These are phyloP conservation scores for Penicillium tannophilum DNA, from an alignment of 495 filamentous ascomycete species.

Conservation along the genomic window DNA sequence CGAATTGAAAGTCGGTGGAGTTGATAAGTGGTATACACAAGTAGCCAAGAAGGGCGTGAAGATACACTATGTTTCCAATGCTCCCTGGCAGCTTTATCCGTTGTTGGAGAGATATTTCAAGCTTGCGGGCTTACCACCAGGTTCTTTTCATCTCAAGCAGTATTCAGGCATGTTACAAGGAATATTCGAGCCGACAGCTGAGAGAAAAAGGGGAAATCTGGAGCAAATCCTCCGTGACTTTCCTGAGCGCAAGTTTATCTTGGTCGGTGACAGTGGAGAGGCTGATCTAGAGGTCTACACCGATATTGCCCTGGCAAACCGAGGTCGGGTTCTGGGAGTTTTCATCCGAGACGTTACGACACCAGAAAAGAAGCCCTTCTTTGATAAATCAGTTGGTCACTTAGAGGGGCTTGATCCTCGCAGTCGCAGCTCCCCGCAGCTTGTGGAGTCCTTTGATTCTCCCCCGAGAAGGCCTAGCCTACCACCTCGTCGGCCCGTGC, in stretches of 20 bases:
- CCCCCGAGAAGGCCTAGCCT: constrained; percentile 34
- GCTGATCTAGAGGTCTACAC: constrained; percentile 97
- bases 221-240: constrained; percentile 88
- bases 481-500: constrained; percentile 37
- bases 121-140: constrained; percentile 75
- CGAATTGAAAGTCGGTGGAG: constrained; percentile 81
- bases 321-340: constrained; percentile 75
- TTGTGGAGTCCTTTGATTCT: constrained; percentile 31
- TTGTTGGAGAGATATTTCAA: constrained; percentile 82
- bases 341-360: constrained; percentile 97
- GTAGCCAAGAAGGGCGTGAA: constrained; percentile 78
- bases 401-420: constrained; percentile 23
- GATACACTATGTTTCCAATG: constrained; percentile 91
- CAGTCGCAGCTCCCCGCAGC: constrained; percentile 33
- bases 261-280: constrained; percentile 94
- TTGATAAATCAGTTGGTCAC: constrained; percentile 66
- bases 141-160: constrained; percentile 92
- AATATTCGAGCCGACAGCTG: constrained; percentile 95
- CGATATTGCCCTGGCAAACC: constrained; percentile 82
- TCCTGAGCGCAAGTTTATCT: constrained; percentile 82
- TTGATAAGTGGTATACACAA: constrained; percentile 82
- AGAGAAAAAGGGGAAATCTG: constrained; percentile 84
- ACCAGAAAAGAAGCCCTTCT: constrained; percentile 65
- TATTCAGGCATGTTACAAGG: constrained; percentile 96
- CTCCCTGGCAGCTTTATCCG: constrained; percentile 94